Conservation (phyloP, 2,329 filamentous ascomycete genomes). For the Teratosphaeria pseudoeucalypti region DNA sequence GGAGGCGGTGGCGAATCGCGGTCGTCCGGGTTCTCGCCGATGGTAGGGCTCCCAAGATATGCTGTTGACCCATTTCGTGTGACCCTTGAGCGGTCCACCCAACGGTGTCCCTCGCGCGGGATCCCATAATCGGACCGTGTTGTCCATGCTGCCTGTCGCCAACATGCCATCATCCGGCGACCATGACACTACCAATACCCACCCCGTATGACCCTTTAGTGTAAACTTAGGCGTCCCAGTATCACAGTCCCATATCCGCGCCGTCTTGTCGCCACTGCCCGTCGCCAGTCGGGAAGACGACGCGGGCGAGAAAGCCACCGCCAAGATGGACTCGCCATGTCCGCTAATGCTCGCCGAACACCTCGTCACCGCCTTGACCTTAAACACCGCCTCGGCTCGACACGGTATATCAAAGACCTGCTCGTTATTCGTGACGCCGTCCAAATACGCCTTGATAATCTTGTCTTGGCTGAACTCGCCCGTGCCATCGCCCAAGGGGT, state of each 20-base stretch:
- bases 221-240: slow-evolving; percentile 83
- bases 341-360: slow-evolving; percentile 82
- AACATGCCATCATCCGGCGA: slow-evolving; percentile 72
- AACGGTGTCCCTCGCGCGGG: slow-evolving; percentile 66
- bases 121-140: slow-evolving; percentile 82
- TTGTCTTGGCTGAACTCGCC: slow-evolving; percentile 30
- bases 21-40: slow-evolving; percentile 60
- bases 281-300: slow-evolving; percentile 71
- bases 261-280: slow-evolving; percentile 83
- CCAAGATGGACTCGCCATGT: slow-evolving; percentile 82
- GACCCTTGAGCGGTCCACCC: slow-evolving; percentile 67
- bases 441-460: slow-evolving; percentile 33
- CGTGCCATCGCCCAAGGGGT: slow-evolving; percentile 32
- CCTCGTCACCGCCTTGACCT: slow-evolving; percentile 81
- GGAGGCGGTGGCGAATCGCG: slow-evolving; percentile 73
- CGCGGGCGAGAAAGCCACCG: slow-evolving; percentile 73
- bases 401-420: slow-evolving; percentile 53
- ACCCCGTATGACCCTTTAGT: slow-evolving; percentile 75
- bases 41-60: slow-evolving; percentile 93
- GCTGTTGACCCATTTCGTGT: slow-evolving; percentile 79
- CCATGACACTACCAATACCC: slow-evolving; percentile 82
- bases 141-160: slow-evolving; percentile 89
- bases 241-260: slow-evolving; percentile 88
- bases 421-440: slow-evolving; percentile 45
- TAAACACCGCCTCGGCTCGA: slow-evolving; percentile 83